Percentiles rank a stretch among this genome's conserved stretches.
These are phyloP conservation scores for Lasiodiplodia gonubiensis DNA, from an alignment of 2,329 filamentous ascomycete species.

Conservation along the genomic window DNA sequence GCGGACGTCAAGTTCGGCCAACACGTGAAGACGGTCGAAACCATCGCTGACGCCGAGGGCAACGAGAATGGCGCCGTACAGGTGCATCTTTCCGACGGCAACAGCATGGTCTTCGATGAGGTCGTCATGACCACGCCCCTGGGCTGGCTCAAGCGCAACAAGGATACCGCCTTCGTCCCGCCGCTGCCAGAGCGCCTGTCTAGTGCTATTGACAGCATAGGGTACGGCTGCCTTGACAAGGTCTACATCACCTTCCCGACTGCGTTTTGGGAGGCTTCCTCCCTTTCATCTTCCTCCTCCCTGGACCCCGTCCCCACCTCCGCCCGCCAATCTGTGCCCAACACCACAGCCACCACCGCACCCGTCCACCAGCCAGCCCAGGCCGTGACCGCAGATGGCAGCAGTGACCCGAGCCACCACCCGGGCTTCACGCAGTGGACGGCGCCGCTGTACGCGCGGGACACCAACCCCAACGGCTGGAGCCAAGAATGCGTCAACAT, in stretches of 20 bases:
- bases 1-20: slow-evolving; percentile 61
- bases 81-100: slow-evolving; percentile 55
- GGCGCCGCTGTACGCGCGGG: slow-evolving; percentile 68
- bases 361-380: slow-evolving; percentile 44
- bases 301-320: slow-evolving; percentile 19
- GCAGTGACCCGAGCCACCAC: slow-evolving; percentile 38
- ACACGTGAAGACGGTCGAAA: slow-evolving; percentile 53
- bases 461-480: slow-evolving; percentile 69
- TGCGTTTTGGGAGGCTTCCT: slow-evolving; percentile 70
- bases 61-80: slow-evolving; percentile 37
- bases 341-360: slow-evolving; percentile 45
- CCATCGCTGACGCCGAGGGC: slow-evolving; percentile 31
- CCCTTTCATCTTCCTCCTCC: background rate
- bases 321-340: slow-evolving; percentile 38
- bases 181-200: slow-evolving; percentile 60
- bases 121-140: slow-evolving; percentile 71
- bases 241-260: slow-evolving; percentile 67
- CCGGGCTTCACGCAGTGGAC: slow-evolving; percentile 80
- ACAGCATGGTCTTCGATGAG: slow-evolving; percentile 65
- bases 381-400: slow-evolving; percentile 34
- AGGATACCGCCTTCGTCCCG: slow-evolving; percentile 60
- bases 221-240: slow-evolving; percentile 76
- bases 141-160: slow-evolving; percentile 70
- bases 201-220: slow-evolving; percentile 67
- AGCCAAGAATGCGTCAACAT: slow-evolving; percentile 80